These are phyloP conservation scores for Aspergillus sp. DNA, from an alignment of 2,329 filamentous ascomycete species.

Conservation along the genomic window DNA sequence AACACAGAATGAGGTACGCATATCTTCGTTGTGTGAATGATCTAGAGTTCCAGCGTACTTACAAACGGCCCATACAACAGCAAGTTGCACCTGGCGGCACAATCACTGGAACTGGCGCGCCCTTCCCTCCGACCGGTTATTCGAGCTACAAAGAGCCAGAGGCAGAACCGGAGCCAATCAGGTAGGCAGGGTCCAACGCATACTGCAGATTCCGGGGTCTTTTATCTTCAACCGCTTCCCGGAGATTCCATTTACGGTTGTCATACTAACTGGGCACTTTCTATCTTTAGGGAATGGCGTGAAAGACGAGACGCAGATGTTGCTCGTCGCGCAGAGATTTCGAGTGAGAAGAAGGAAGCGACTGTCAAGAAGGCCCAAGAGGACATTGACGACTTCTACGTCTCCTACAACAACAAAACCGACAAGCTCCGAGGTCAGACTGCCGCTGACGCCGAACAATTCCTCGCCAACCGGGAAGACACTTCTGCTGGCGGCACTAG, in stretches of 20 bases:
- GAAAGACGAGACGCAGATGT: conserved; percentile 80
- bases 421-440: conserved; percentile 90
- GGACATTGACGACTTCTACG: conserved; percentile 98
- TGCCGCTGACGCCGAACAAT: conserved; percentile 86
- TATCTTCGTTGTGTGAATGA: neutral
- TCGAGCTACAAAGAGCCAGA: conserved; percentile 57
- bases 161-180: conserved; percentile 82
- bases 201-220: neutral
- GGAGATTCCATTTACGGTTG: neutral
- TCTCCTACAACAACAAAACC: conserved; percentile 98
- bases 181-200: conserved; percentile 27
- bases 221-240: too few species aligned
- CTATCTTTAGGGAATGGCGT: conserved; percentile 66
- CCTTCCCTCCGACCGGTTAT: conserved; percentile 52
- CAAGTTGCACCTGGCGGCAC: conserved; percentile 69
- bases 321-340: conserved; percentile 78
- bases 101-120: conserved; percentile 67
- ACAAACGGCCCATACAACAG: conserved; percentile 37
- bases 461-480: conserved; percentile 82
- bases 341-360: conserved; percentile 73
- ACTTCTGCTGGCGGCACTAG: conserved; percentile 91
- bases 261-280: neutral
- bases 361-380: conserved; percentile 85
- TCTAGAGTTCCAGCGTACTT: conserved; percentile 9
- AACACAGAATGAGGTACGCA: conserved; percentile 63